These are phyloP conservation scores for Saturnispora bothae DNA, from an alignment of 805 yeast species.

Conservation along the genomic window DNA sequence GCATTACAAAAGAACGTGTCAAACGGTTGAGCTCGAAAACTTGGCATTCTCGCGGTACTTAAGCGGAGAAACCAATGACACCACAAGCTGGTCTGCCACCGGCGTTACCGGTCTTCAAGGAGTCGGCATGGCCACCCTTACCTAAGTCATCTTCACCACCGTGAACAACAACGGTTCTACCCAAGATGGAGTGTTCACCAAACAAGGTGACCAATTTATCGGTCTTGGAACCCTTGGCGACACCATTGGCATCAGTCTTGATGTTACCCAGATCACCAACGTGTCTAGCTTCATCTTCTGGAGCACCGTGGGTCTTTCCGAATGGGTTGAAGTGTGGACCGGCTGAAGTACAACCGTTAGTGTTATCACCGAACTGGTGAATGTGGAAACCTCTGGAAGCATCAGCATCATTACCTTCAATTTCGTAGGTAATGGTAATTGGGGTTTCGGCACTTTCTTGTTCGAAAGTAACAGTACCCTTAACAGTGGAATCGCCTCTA, in stretches of 20 bases:
- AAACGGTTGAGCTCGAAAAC: background rate
- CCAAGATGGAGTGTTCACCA: constrained; percentile 81
- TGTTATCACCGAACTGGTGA: constrained; percentile 97
- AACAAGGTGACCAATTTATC: constrained; percentile 70
- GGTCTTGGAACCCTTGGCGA: constrained; percentile 81
- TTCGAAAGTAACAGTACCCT: constrained; percentile 81
- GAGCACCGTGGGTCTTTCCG: constrained; percentile 84
- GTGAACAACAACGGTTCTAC: constrained; percentile 93
- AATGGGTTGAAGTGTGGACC: constrained; percentile 97
- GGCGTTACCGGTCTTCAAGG: constrained; percentile 93
- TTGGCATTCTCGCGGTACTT: constrained; percentile 9
- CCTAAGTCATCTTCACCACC: constrained; percentile 91
- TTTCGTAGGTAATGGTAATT: constrained; percentile 81
- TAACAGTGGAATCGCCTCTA: constrained; percentile 87
- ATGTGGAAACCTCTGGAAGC: constrained; percentile 96
- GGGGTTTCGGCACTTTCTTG: constrained; percentile 72
- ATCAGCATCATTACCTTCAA: constrained; percentile 78
- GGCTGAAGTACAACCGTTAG: constrained; percentile 98
- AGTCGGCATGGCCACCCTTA: constrained; percentile 85
- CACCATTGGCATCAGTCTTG: constrained; percentile 75
- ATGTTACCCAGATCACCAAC: constrained; percentile 97
- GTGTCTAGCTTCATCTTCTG: constrained; percentile 71
- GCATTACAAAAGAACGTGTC: too few species aligned
- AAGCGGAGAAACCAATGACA: constrained; percentile 72
- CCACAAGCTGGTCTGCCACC: constrained; percentile 99